A percentile compares a stretch with the other conserved stretches of the same genome.
phyloP scores from a whole-genome alignment of 768 basidiomycete genomes.

The Mycena leptocephala region DNA sequence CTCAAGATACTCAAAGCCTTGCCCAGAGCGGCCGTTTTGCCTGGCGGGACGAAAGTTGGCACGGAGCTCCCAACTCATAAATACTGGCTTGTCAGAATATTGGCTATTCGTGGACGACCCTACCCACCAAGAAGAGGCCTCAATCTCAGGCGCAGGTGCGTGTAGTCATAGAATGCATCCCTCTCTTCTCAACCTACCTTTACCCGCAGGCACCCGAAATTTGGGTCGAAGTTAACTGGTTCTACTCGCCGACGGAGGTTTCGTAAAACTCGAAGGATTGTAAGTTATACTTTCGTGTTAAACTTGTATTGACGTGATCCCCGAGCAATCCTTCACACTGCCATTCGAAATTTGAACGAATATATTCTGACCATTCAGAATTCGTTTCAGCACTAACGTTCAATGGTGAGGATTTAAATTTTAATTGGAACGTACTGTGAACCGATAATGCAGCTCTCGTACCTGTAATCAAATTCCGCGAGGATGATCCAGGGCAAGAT shows the following conservation, averaged over 20 bases:
- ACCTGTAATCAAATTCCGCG: not conserved
- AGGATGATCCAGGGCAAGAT: constrained; percentile 21
- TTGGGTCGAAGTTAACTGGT: constrained; percentile 28
- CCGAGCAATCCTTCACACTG: constrained; percentile 18
- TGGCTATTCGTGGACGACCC: constrained; percentile 8
- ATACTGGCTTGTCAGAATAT: constrained; percentile 24
- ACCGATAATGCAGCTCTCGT: not conserved
- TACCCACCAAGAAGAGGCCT: not conserved
- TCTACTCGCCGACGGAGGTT: constrained; percentile 19
- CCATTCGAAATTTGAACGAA: constrained; percentile 22
- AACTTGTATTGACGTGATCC: not conserved
- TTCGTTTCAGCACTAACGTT: constrained; percentile 25
- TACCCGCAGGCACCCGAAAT: not conserved
- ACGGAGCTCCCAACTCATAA: not conserved
- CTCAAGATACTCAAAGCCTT: not conserved
- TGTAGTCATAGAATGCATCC: not conserved
- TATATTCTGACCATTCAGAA: constrained; percentile 28
- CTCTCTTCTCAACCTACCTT: not conserved
- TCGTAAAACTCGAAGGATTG: constrained; percentile 12
- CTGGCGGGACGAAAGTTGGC: not conserved
- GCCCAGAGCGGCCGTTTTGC: constrained; percentile 21
- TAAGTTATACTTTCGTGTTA: not conserved
- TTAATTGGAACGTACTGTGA: not conserved
- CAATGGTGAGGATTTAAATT: constrained; percentile 3
- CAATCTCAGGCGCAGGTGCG: not conserved